Evolutionary conservation across 148 eudicot genomes (phyloP).

Genomic region (Arbutus unedo): DNA sequence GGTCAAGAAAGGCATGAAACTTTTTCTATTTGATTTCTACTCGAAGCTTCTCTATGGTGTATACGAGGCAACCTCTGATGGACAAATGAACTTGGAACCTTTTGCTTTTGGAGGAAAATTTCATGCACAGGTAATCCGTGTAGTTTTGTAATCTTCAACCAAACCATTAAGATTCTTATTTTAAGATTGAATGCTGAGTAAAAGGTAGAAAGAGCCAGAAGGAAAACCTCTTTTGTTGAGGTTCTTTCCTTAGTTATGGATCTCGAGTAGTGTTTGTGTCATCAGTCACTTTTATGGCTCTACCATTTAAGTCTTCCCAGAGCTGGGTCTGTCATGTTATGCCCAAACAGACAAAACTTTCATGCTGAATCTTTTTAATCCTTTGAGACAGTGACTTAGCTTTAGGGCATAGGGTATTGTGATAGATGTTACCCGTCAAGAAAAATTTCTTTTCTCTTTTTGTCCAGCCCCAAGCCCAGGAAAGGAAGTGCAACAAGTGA

Average conservation of each 20-base stretch:
- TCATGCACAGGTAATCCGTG: slow-evolving; percentile 54
- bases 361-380: background rate
- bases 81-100: slow-evolving; percentile 45
- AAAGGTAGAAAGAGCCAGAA: background rate
- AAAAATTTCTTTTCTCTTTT: background rate
- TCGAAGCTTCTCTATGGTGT: slow-evolving; percentile 56
- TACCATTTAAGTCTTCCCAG: background rate
- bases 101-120: slow-evolving; percentile 55
- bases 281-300: background rate
- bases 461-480: background rate
- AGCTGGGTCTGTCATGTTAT: slow-evolving; percentile 1
- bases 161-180: background rate
- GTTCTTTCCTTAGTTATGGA: background rate
- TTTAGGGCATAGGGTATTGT: background rate
- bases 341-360: background rate
- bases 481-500: background rate
- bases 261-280: background rate
- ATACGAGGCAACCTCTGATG: slow-evolving; percentile 44
- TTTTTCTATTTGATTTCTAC: slow-evolving; percentile 55
- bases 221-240: background rate
- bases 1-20: slow-evolving; percentile 39
- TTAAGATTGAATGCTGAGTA: background rate
- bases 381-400: background rate
- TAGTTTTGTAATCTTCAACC: background rate
- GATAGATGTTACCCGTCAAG: background rate